Evolutionary conservation across 306 rosid species (phyloP).

Genomic region (Sechiopsis laciniata): DNA sequence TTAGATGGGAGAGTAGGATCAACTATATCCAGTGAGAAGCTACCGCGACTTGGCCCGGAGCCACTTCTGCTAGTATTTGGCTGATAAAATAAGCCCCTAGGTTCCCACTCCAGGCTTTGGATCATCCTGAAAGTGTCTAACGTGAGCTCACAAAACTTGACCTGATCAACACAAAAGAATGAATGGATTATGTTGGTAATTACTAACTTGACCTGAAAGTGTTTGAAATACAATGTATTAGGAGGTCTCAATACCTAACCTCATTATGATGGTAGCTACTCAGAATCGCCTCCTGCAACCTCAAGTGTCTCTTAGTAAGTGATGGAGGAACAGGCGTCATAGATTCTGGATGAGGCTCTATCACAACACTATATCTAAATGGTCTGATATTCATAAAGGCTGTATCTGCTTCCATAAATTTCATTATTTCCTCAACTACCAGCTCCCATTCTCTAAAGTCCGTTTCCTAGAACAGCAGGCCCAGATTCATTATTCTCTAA

Average conservation of each 20-base stretch:
- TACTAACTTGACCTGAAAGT: no score
- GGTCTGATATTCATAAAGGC: conserved; percentile 81
- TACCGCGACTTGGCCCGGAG: conserved; percentile 49
- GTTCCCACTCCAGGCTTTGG: conserved; percentile 97
- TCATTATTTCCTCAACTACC: conserved; percentile 78
- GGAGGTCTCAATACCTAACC: conserved; percentile 38
- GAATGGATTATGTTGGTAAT: no score
- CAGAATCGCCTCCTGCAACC: conserved; percentile 74
- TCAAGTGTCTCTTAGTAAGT: conserved; percentile 48
- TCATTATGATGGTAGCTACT: conserved; percentile 83
- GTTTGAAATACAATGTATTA: no score
- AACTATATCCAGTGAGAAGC: conserved; percentile 64
- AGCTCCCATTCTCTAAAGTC: conserved; percentile 93
- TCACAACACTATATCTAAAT: conserved; percentile 66
- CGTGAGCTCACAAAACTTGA: conserved; percentile 82
- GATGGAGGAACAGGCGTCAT: conserved; percentile 43
- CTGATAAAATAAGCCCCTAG: conserved; percentile 82
- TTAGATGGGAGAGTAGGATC: conserved; percentile 90
- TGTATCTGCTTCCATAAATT: conserved; percentile 78
- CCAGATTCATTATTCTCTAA: conserved; percentile 33
- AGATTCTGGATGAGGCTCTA: conserved; percentile 77
- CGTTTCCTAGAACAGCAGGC: conserved; percentile 52
- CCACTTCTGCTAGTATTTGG: conserved; percentile 43
- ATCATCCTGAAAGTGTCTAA: conserved; percentile 95
- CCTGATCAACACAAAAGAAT: no score